Conservation (phyloP, 257 asterid species). For the Salvia rosmarinus region DNA sequence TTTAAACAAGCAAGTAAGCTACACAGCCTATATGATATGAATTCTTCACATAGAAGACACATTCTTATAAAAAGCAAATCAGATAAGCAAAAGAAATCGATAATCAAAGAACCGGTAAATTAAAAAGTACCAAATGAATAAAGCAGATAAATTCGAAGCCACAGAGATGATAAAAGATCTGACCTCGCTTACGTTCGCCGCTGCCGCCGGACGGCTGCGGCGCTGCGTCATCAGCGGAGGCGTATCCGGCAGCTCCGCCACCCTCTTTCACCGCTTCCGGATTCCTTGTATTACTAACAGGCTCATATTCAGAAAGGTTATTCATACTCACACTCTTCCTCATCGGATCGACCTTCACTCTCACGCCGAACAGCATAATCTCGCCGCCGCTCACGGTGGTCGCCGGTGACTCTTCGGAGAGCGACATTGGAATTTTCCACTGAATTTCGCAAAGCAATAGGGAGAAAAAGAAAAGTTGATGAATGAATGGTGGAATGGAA, state of each 20-base stretch:
- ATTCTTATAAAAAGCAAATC: no score
- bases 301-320: slow-evolving; percentile 69
- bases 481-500: slow-evolving; percentile 19
- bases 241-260: slow-evolving; percentile 51
- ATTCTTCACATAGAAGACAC: background rate
- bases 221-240: slow-evolving; percentile 75
- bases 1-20: background rate
- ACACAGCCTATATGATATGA: background rate
- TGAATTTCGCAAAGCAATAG: background rate
- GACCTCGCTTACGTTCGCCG: slow-evolving; percentile 89
- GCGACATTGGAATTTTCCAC: slow-evolving; percentile 30
- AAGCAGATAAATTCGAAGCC: no score
- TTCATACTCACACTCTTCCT: slow-evolving; percentile 88
- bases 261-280: slow-evolving; percentile 39
- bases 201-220: slow-evolving; percentile 46
- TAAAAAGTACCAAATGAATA: background rate
- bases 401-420: slow-evolving; percentile 39
- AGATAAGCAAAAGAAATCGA: background rate
- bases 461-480: background rate
- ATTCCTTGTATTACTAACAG: slow-evolving; percentile 24
- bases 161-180: slow-evolving; percentile 41
- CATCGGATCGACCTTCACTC: slow-evolving; percentile 75
- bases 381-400: slow-evolving; percentile 41
- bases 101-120: background rate
- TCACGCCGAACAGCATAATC: slow-evolving; percentile 78